Conservation (phyloP, 345 rosid genomes). For the Euclidium syriacum region DNA sequence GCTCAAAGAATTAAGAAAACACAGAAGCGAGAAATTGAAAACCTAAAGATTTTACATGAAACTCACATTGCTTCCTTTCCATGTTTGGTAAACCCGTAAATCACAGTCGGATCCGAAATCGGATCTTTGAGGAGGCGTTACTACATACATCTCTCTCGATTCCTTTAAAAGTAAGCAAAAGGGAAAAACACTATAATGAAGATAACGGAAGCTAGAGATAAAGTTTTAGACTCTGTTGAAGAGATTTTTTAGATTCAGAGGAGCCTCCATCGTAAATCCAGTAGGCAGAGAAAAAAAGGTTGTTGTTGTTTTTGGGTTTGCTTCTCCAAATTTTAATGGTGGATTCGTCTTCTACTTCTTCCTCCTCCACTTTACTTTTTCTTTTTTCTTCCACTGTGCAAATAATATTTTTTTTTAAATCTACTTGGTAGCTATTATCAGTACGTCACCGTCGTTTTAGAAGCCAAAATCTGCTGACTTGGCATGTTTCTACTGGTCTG, state of each 20-base stretch:
- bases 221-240: not conserved
- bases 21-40: not conserved
- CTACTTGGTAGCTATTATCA: conserved; percentile 10
- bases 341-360: conserved; percentile 7
- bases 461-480: not conserved
- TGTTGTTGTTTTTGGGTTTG: not conserved
- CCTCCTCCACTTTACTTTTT: conserved; percentile 14
- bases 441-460: conserved; percentile 19
- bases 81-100: conserved; percentile 66
- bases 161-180: conserved; percentile 23
- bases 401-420: not conserved
- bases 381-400: not conserved
- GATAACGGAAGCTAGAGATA: not conserved
- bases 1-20: not conserved
- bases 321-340: not conserved
- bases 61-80: conserved; percentile 96
- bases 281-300: conserved; percentile 6
- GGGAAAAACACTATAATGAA: conserved; percentile 9
- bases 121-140: conserved; percentile 79
- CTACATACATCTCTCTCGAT: conserved; percentile 64
- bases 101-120: conserved; percentile 51
- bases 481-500: conserved; percentile 13
- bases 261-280: conserved; percentile 21
- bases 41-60: not conserved
- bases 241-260: conserved; percentile 6